Evolutionary conservation across 306 rosid genomes (phyloP), one percentile per base, ranked within the genome.

Genomic region (Alnus rubra): DNA sequence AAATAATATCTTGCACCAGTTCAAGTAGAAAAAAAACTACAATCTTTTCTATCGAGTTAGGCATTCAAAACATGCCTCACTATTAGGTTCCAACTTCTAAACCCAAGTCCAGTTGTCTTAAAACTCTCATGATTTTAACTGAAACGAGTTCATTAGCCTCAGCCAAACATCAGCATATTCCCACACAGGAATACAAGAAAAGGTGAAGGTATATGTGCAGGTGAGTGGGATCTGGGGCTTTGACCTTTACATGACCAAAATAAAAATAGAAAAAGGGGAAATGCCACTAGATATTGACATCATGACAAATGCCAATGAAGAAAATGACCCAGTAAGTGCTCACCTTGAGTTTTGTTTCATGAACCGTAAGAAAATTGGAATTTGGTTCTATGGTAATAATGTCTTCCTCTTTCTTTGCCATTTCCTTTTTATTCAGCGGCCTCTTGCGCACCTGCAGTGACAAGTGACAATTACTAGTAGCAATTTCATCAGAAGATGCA

Each of bases 311-410:
- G 23, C 23, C 52, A 33, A 31, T 35, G 28, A 47, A 39, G 62
- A 76, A 64, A 60, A 48, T 15, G 53, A 47, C n/a, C 79, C 74
- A 56, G 49, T n/a, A 64, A 49, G 47, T 49, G 69, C 88, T 79
- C 83, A 89, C 97, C 92, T 92, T 90, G 55, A 89, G 90, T 84
- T 90, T 92, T 86, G 93, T 90, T 85, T 92, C 97, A 76, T 90
- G 97, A 81, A 86, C 94, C 7, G 96, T 92, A 74, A 92, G 91
- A 78, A 74, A 82, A 84, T 92, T 92, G 56, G 97, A 89, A 81
- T 84, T 82, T 55, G 77, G 67, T 77, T 82, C 84, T n/a, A 86
- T 89, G 64, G 89, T 82, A 59, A 92, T 89, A 18, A 90, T 85
- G 77, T 92, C 97, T 86, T 89, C 89, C 85, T 92, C 97, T 86